These are phyloP conservation scores for Clathrospora elynae DNA, from an alignment of 2,329 filamentous ascomycete species.

Conservation along the genomic window DNA sequence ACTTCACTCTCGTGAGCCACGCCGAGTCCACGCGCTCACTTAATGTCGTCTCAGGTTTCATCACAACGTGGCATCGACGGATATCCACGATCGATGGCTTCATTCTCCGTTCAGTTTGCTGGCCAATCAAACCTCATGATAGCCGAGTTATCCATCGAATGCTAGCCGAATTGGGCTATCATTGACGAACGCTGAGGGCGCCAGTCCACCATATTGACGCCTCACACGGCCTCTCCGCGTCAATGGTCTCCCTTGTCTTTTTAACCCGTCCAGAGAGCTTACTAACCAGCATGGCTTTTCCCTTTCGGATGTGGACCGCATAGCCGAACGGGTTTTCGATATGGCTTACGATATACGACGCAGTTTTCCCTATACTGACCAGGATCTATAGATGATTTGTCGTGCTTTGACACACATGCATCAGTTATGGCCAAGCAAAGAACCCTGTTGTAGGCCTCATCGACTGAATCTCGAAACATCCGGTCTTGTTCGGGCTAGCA, in stretches of 20 bases:
- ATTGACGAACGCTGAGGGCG: conserved; percentile 40
- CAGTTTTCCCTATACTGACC: conserved; percentile 14
- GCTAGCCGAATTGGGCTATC: conserved; percentile 31
- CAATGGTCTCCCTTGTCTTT: conserved; percentile 11
- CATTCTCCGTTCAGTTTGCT: conserved; percentile 9
- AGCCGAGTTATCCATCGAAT: conserved; percentile 28
- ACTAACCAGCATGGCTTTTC: conserved; percentile 24
- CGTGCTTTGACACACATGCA: conserved; percentile 13
- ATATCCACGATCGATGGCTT: conserved; percentile 12
- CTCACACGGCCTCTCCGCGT: conserved; percentile 29
- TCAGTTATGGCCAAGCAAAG: conserved; percentile 10
- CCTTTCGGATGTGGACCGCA: conserved; percentile 21
- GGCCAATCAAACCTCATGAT: conserved; percentile 34
- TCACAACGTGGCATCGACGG: conserved; percentile 35
- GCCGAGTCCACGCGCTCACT: conserved; percentile 17
- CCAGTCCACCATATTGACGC: conserved; percentile 28
- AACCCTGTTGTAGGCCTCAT: conserved; percentile 16
- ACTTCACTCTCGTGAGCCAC: conserved; percentile 16
- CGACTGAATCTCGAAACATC: conserved; percentile 9
- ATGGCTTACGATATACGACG: no score
- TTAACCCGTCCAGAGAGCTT: conserved; percentile 24
- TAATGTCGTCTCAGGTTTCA: conserved; percentile 27
- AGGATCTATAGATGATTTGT: conserved; percentile 13
- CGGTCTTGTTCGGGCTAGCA: conserved; percentile 32
- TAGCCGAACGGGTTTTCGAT: conserved; percentile 25